A percentile compares a stretch with the other conserved stretches of the same genome.
Evolutionary conservation across 768 basidiomycete genomes (phyloP).

Genomic region (Gyrodon lividus): DNA sequence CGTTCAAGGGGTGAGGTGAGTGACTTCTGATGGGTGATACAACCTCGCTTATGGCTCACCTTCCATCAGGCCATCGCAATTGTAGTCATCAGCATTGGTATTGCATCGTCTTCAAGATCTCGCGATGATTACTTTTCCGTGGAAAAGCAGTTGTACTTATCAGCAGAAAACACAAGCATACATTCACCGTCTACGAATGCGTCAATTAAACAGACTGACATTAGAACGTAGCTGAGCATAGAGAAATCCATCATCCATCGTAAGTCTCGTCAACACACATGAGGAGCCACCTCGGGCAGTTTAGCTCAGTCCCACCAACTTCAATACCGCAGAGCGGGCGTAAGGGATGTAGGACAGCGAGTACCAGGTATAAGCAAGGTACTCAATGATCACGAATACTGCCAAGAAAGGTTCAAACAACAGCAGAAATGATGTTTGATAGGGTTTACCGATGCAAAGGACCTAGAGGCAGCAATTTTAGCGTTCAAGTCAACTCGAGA

Average conservation of each 20-base stretch:
- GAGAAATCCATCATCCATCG: constrained; percentile 5
- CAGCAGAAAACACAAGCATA: neutral
- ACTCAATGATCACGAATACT: constrained; percentile 92
- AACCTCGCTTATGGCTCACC: neutral
- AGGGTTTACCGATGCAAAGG: constrained; percentile 58
- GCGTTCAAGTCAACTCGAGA: neutral
- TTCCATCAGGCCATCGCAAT: constrained; percentile 1
- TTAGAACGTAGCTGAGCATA: neutral
- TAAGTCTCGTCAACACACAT: constrained; percentile 11
- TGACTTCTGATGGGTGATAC: neutral
- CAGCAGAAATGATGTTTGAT: neutral
- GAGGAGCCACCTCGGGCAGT: neutral
- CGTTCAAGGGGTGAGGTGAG: constrained; percentile 57
- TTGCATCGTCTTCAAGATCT: neutral
- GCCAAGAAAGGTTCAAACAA: constrained; percentile 3
- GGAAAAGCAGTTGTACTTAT: neutral
- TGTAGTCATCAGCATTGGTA: neutral
- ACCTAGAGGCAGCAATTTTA: constrained; percentile 39
- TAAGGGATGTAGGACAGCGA: constrained; percentile 89
- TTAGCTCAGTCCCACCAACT: constrained; percentile 49
- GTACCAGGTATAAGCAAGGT: constrained; percentile 91
- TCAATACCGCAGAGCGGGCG: constrained; percentile 72
- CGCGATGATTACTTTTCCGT: no score
- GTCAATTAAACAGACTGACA: constrained; percentile 10
- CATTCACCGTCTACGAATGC: neutral